phyloP scores from a whole-genome alignment of 139 green algal species.

The Micractinium sp. region DNA sequence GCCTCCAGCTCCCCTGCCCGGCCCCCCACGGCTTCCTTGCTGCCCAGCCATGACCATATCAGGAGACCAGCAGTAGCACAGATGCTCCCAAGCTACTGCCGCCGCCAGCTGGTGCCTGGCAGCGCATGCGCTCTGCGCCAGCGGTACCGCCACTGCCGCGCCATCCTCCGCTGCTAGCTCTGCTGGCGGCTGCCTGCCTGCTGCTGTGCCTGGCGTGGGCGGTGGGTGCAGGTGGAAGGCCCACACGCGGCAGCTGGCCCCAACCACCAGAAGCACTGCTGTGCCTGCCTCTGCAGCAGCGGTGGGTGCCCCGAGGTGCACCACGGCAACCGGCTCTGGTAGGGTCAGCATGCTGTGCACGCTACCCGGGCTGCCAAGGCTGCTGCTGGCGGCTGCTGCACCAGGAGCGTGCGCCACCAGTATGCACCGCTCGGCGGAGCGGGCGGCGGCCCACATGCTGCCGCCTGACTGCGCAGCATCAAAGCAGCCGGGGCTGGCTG shows the following conservation, averaged over 20 bases:
- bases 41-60: not conserved
- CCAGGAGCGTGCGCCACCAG: not conserved
- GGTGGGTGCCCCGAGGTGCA: not conserved
- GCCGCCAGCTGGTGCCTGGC: constrained; percentile 10
- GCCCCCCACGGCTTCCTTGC: not conserved
- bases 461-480: not conserved
- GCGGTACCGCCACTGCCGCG: not conserved
- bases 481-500: not conserved
- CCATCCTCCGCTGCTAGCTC: not conserved
- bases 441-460: not conserved
- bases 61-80: not conserved
- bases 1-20: not conserved
- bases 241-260: not conserved
- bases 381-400: not conserved
- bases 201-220: not conserved
- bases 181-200: not conserved
- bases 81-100: constrained; percentile 12
- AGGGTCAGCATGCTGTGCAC: not conserved
- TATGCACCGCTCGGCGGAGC: not conserved
- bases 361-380: not conserved
- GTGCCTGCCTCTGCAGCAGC: not conserved
- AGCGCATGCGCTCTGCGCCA: not conserved
- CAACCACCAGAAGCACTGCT: not conserved
- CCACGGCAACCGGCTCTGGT: not conserved
- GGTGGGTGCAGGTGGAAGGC: not conserved